Evolutionary conservation across 768 basidiomycete genomes (phyloP), one percentile per base, ranked within the genome.

Genomic region (Lyophyllum semitale): DNA sequence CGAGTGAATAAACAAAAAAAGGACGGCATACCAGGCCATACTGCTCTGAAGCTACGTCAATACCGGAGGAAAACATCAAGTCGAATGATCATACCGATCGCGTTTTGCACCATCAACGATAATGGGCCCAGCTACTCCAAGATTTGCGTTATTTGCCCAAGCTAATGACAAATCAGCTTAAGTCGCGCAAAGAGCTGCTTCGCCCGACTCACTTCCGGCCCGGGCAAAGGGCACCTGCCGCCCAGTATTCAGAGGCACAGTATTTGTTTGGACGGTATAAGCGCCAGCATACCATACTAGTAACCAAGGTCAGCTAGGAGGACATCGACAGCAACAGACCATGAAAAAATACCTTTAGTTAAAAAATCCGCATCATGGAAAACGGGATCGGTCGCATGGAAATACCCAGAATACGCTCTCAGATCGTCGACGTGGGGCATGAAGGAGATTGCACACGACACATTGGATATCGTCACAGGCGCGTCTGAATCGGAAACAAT

Each of bases 91-190:
- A 45, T 48, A 77, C 78, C 83, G 72, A 60, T 84, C 83, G 12
- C 83, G 78, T 61, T 85, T 84, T 7, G 83, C 83, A 50, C 77
- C 78, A 57, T 85, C 84, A 3, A 85, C 82, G 48, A 85, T 82
- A 38, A 84, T 84, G 5, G 84, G 82, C 0, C 83, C 82, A 5
- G 78, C 81, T 9, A 83, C 73, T 3, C 84, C 84, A 2, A 84
- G 69, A 0, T 71, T 77, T 4, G 80, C 82, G 53, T 82, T 79
- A 59, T 84, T 84, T 23, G 71, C 73, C 83, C 84, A 85, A 22
- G 72, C 82, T 78, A 51, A 22, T 15, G 35, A 20, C 23, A 37
- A 37, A 23, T 20, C 37, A 54, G 42, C 8, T 51, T 22, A 45
- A 45, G n/a, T 27, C 2, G 74, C 73, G 23, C 77, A 40, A 66